Evolutionary conservation across 228 moss, liverwort and hornwort species (phyloP), one percentile per base, ranked within the genome.

Genomic region (Sphagnum magellanicum): DNA sequence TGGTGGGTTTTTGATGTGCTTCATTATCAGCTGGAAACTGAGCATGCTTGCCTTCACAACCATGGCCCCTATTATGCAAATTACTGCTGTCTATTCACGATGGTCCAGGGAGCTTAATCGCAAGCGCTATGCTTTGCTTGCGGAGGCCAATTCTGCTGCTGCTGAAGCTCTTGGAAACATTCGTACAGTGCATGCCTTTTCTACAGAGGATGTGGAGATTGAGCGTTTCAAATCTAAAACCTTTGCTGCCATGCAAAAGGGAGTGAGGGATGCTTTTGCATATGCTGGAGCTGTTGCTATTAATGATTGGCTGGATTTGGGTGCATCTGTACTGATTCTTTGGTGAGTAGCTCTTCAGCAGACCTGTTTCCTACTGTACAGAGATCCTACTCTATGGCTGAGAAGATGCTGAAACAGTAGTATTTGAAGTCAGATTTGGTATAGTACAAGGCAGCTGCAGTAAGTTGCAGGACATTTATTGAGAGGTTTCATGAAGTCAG

Each of bases 61-160:
- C 73, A 98, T 98, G 98, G 92, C 98, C 65, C 98, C 98, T 58
- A 98, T 98, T 49, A 98, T 98, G 98, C 98, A 98, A 55, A 98
- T 98, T 48, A 98, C 98, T 3, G 98, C 94, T 49, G 98, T 98
- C 10, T 98, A 98, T 63, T 94, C 98, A 55, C 88, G 98, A 70
- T 98, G 98, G 98, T 98, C 98, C 4, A 80, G 98, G 60, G 98
- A 98, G 77, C 92, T 98, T 16, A 98, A 98, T 67, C 87, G 98
- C 58, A 94, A 98, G 81, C 90, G 98, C 52, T 98, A 98, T 74
- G 98, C 98, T 7, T 80, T 98, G 50, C 81, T 98, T 71, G 98
- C 98, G 61, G 98, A 98, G 79, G 98, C 98, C 14, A 98, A 98
- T 75, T 98, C 98, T 16, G 86, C 93, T 63, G 98, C 98, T 60